Base-by-base conservation (phyloP, 176 grass and related monocot genomes). In the Triticum timopheevii region DNA sequence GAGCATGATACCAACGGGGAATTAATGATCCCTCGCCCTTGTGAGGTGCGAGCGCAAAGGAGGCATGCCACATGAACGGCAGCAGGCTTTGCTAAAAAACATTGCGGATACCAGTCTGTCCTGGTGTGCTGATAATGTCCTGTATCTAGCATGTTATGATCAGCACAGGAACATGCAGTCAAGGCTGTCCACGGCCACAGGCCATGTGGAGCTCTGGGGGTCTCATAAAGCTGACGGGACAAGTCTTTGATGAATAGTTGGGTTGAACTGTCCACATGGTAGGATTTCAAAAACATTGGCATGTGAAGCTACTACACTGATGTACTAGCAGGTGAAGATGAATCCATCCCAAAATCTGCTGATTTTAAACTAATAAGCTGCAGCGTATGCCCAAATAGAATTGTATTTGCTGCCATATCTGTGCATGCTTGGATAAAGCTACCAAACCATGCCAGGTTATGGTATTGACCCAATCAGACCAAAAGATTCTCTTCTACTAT, bases 131-230 rank as follows among this genome's bases (percentile, higher is more conserved):
- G 8, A 75, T 23, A 10, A 38, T 83, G 68, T 24, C 49, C 68
- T 87, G 86, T 77, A 88, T 81, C 77, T 81, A 84, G 76, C 85
- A 85, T 88, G 90, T 78, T 59, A 59, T 85, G 38, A 22, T 82
- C 77, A 72, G 86, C 86, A 33, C 36, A 28, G 85, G 69, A 80
- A 88, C 86, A 81, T 82, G 82, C 62, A 81, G 77, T 88, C 86
- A 88, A 88, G 78, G 77, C 90, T 91, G 90, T 88, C 82, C 69
- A 91, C 38, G 77, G 61, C 77, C 86, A 85, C 28, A 80, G 81
- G 78, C 81, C 90, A 91, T 88, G 86, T 88, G 90, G 81, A 90
- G 28, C 16, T 28, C 73, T 79, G 65, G 78, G 30, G 56, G 34
- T 82, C 86, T 83, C 33, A 12, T 83, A 56, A 79, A 69, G 54